Evolutionary conservation across 371 early-diverging fungal species (phyloP).

Genomic region (Circinella umbellata): DNA sequence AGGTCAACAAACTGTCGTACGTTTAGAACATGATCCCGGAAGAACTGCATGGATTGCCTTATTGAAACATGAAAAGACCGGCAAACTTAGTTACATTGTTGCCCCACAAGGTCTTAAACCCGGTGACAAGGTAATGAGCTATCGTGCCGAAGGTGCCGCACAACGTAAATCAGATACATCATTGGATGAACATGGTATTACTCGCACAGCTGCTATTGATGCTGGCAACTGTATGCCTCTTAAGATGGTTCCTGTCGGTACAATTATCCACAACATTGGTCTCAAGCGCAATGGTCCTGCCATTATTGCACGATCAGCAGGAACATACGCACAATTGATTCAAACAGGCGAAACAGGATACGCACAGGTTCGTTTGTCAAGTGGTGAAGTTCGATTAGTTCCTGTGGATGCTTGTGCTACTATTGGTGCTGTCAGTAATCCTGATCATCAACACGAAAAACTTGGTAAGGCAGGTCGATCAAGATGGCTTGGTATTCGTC

Average conservation of each 20-base stretch:
- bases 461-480: constrained; percentile 93
- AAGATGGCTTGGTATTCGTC: constrained; percentile 88
- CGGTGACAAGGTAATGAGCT: constrained; percentile 60
- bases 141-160: constrained; percentile 22
- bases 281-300: constrained; percentile 84
- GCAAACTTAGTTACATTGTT: constrained; percentile 84
- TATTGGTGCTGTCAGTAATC: constrained; percentile 93
- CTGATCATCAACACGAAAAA: constrained; percentile 88
- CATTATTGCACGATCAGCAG: constrained; percentile 88
- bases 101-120: constrained; percentile 80
- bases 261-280: constrained; percentile 87
- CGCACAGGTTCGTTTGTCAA: constrained; percentile 87
- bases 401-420: constrained; percentile 90
- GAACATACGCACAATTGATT: constrained; percentile 88
- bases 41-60: constrained; percentile 93
- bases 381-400: constrained; percentile 91
- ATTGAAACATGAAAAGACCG: constrained; percentile 77
- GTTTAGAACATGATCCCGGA: constrained; percentile 96
- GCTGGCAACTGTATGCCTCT: constrained; percentile 92
- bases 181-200: constrained; percentile 39
- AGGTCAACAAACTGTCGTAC: constrained; percentile 83
- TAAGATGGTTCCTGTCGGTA: constrained; percentile 92
- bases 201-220: constrained; percentile 74
- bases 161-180: constrained; percentile 9
- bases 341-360: constrained; percentile 79